Evolutionary conservation across 1,284 basidiomycete genomes (phyloP).

Genomic region (Fomes fomentarius): DNA sequence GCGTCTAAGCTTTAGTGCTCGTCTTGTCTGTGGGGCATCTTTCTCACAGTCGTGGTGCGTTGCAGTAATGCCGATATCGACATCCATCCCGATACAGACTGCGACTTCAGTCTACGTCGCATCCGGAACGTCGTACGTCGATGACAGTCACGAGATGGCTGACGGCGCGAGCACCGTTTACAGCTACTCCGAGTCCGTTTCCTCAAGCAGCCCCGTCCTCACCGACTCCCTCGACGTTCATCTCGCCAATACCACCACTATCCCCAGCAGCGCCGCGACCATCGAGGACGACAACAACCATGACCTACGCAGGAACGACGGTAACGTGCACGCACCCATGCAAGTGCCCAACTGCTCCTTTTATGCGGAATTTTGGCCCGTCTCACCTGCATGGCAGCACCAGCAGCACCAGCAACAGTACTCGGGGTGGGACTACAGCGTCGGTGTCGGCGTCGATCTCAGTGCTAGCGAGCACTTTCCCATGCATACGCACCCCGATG

Average conservation of each 20-base stretch:
- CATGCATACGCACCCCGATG: no score
- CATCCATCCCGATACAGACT: no score
- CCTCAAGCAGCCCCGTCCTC: neutral
- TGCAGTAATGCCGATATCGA: no score
- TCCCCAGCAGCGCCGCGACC: neutral
- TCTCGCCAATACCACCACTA: neutral
- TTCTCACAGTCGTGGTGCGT: no score
- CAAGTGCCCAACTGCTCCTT: neutral
- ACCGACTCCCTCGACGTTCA: neutral
- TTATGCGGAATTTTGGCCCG: neutral
- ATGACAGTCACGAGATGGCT: conserved; percentile 11
- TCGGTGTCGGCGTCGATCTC: neutral
- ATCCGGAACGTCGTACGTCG: conserved; percentile 9
- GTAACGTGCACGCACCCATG: no score
- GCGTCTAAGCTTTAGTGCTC: neutral
- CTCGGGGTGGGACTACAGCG: neutral
- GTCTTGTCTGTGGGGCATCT: no score
- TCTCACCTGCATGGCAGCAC: no score
- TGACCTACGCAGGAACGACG: no score
- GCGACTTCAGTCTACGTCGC: conserved; percentile 6
- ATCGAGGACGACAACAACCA: no score
- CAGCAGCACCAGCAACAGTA: neutral
- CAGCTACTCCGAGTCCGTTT: conserved; percentile 11
- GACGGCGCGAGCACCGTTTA: conserved; percentile 11
- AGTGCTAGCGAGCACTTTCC: no score